Evolutionary conservation across 2,329 filamentous ascomycete species (phyloP).

Genomic region (Pyrenochaeta sp.): DNA sequence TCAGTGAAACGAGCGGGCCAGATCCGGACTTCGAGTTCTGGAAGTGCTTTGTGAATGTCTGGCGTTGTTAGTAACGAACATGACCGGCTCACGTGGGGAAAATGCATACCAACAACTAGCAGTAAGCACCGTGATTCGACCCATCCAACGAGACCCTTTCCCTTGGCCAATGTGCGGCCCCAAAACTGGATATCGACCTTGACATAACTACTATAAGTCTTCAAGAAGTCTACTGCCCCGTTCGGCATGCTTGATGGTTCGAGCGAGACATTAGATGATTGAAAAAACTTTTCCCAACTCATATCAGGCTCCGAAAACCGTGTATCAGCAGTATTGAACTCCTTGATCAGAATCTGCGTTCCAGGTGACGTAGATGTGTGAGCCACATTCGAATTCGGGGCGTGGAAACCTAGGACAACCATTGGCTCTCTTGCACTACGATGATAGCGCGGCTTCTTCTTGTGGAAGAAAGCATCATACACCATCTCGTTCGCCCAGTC

Average conservation of each 20-base stretch:
- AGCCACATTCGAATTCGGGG: constrained; percentile 68
- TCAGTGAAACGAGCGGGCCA: constrained; percentile 68
- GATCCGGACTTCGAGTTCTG: constrained; percentile 63
- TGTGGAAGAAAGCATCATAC: constrained; percentile 67
- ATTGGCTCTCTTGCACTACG: constrained; percentile 67
- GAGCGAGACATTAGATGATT: background rate
- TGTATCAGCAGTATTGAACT: constrained; percentile 59
- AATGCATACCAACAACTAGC: constrained; percentile 64
- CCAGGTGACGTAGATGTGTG: constrained; percentile 63
- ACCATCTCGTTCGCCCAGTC: constrained; percentile 65
- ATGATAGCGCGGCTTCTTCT: constrained; percentile 55
- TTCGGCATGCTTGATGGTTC: background rate
- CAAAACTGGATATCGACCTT: constrained; percentile 72
- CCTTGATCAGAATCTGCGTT: constrained; percentile 59
- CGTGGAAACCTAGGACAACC: constrained; percentile 69
- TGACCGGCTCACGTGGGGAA: background rate
- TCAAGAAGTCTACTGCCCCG: constrained; percentile 58
- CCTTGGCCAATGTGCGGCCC: constrained; percentile 65
- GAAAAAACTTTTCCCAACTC: constrained; percentile 43
- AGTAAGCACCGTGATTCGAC: constrained; percentile 68
- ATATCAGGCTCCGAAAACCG: constrained; percentile 47
- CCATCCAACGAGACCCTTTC: constrained; percentile 68
- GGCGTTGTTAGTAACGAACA: constrained; percentile 4
- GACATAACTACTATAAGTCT: constrained; percentile 63
- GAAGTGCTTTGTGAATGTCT: constrained; percentile 66